phyloP scores from a whole-genome alignment of 2,329 filamentous ascomycete genomes.

The Curvularia verruculosa region DNA sequence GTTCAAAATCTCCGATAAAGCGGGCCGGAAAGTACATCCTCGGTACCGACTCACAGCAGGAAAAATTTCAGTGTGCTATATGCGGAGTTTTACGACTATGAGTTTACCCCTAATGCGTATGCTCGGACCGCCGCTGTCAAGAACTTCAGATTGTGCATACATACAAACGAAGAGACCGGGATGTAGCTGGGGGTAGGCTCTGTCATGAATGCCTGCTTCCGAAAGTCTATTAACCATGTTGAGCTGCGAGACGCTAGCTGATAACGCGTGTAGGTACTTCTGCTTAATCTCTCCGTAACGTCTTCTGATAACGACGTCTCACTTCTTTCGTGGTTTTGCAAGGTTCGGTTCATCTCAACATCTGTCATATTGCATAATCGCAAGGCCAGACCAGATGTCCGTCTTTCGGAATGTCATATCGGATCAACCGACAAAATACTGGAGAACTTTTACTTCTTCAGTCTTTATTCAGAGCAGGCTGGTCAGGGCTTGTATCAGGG shows the following conservation, averaged over 20 bases:
- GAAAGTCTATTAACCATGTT: not conserved
- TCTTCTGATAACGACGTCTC: constrained; percentile 16
- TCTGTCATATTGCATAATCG: constrained; percentile 14
- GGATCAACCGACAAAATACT: constrained; percentile 24
- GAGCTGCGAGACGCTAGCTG: not conserved
- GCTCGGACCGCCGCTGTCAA: not conserved
- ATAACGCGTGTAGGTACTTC: not conserved
- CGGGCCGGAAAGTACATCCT: not conserved
- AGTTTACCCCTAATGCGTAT: not conserved
- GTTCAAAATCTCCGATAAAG: constrained; percentile 9
- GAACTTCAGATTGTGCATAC: not conserved
- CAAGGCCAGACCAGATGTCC: constrained; percentile 14
- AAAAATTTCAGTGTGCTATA: not conserved
- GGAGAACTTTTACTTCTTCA: constrained; percentile 16
- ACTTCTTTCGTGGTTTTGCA: constrained; percentile 30
- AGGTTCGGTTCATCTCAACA: constrained; percentile 21
- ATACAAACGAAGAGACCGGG: not conserved
- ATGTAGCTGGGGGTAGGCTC: not conserved
- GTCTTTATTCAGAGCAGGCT: constrained; percentile 19
- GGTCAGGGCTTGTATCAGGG: constrained; percentile 14
- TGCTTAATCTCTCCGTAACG: constrained; percentile 14
- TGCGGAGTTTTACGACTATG: no score
- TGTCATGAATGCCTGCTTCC: not conserved
- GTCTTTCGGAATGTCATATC: constrained; percentile 19
- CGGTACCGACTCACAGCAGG: not conserved